phyloP scores from a whole-genome alignment of 2,329 filamentous ascomycete species.

The Aureobasidium leucospermi region DNA sequence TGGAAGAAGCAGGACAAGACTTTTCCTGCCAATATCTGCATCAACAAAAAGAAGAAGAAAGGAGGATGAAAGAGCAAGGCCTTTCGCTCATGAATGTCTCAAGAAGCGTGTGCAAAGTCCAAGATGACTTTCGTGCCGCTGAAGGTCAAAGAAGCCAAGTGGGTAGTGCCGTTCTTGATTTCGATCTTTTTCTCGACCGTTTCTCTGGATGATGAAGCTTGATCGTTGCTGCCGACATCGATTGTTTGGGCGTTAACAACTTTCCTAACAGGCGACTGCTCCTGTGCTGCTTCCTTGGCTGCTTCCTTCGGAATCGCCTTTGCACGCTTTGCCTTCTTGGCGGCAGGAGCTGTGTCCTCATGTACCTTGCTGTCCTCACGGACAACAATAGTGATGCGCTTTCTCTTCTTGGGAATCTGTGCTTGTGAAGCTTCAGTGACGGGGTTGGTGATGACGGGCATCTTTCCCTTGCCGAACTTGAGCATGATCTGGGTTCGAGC shows the following conservation, averaged over 20 bases:
- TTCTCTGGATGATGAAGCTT: background rate
- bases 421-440: background rate
- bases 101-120: background rate
- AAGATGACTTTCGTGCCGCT: background rate
- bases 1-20: background rate
- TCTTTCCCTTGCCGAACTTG: background rate
- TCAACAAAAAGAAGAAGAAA: background rate
- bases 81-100: background rate
- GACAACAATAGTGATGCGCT: background rate
- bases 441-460: background rate
- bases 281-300: background rate
- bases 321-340: background rate
- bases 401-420: background rate
- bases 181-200: background rate
- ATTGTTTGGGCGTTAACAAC: background rate
- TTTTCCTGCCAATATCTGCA: background rate
- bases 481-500: background rate
- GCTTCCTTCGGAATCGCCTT: background rate
- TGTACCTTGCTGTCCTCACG: background rate
- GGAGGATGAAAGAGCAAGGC: background rate
- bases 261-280: background rate
- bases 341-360: background rate
- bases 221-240: background rate
- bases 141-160: background rate
- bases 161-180: background rate